A percentile compares a stretch with the other conserved stretches of the same genome.
phyloP scores from a whole-genome alignment of 2,329 filamentous ascomycete genomes.

The Trichoderma atrobrunneum region DNA sequence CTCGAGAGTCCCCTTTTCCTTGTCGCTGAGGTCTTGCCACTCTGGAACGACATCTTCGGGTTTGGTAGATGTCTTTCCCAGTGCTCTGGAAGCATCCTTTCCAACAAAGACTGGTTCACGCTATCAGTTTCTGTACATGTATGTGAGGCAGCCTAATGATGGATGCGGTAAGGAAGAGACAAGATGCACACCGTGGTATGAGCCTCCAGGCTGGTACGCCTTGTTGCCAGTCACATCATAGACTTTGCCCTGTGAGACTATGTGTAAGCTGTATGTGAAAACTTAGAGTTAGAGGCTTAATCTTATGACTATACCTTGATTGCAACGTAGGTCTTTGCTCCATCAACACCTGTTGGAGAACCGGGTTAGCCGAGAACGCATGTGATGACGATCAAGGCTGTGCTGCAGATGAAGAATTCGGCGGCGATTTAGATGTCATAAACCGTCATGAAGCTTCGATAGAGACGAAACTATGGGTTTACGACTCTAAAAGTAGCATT shows the following conservation, averaged over 20 bases:
- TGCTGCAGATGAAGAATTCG: not conserved
- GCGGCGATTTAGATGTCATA: not conserved
- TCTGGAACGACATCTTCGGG: constrained; percentile 77
- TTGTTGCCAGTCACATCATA: constrained; percentile 93
- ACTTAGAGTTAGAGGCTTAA: not conserved
- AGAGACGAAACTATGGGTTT: not conserved
- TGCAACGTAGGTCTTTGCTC: constrained; percentile 64
- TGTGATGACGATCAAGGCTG: not conserved
- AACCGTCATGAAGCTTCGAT: not conserved
- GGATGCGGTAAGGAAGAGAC: not conserved
- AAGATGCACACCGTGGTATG: constrained; percentile 73
- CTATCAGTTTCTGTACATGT: not conserved
- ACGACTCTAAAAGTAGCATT: no score
- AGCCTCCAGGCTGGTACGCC: constrained; percentile 76
- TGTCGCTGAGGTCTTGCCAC: constrained; percentile 78
- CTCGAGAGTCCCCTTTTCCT: constrained; percentile 78
- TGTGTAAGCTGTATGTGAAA: constrained; percentile 4
- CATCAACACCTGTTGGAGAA: constrained; percentile 56
- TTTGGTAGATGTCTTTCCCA: constrained; percentile 84
- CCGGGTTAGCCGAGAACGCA: constrained; percentile 7
- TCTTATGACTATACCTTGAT: constrained; percentile 55
- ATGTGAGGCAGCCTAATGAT: not conserved
- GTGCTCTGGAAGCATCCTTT: constrained; percentile 89
- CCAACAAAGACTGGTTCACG: constrained; percentile 76
- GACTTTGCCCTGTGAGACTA: constrained; percentile 67